A percentile compares a stretch with the other conserved stretches of the same genome.
phyloP scores from a whole-genome alignment of 2,329 filamentous ascomycete genomes.

The Aspergillus proliferans region DNA sequence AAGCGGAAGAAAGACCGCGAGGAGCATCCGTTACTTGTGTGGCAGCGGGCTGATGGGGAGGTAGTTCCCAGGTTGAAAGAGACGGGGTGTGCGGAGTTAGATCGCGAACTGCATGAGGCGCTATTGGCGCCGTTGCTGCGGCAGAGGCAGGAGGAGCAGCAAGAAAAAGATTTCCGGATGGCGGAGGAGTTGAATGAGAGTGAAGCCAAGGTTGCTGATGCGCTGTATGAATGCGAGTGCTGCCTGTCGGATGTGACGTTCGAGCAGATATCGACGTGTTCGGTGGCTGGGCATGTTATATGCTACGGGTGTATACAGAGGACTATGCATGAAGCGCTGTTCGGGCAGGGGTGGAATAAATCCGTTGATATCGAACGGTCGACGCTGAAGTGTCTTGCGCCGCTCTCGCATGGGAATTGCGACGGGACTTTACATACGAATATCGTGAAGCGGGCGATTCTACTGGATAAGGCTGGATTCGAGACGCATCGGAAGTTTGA shows the following conservation, averaged over 20 bases:
- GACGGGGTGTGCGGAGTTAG: conserved; percentile 40
- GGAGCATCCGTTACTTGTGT: conserved; percentile 34
- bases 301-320: conserved; percentile 70
- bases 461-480: conserved; percentile 60
- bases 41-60: conserved; percentile 30
- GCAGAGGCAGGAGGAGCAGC: conserved; percentile 31
- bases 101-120: conserved; percentile 34
- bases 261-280: conserved; percentile 43
- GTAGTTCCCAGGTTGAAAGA: conserved; percentile 31
- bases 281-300: conserved; percentile 38
- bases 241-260: conserved; percentile 44
- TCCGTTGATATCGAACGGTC: conserved; percentile 67
- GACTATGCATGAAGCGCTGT: conserved; percentile 78
- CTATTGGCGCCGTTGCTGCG: conserved; percentile 34
- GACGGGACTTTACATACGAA: conserved; percentile 63
- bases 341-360: conserved; percentile 84
- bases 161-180: conserved; percentile 30
- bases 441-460: conserved; percentile 66
- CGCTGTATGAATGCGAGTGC: conserved; percentile 45
- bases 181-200: conserved; percentile 39
- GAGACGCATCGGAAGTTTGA: conserved; percentile 72
- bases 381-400: conserved; percentile 77
- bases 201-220: conserved; percentile 36
- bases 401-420: conserved; percentile 61
- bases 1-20: conserved; percentile 35